Percentiles rank a stretch among this genome's conserved stretches.
Evolutionary conservation across 345 rosid genomes (phyloP).

Genomic region (Theobroma cacao): DNA sequence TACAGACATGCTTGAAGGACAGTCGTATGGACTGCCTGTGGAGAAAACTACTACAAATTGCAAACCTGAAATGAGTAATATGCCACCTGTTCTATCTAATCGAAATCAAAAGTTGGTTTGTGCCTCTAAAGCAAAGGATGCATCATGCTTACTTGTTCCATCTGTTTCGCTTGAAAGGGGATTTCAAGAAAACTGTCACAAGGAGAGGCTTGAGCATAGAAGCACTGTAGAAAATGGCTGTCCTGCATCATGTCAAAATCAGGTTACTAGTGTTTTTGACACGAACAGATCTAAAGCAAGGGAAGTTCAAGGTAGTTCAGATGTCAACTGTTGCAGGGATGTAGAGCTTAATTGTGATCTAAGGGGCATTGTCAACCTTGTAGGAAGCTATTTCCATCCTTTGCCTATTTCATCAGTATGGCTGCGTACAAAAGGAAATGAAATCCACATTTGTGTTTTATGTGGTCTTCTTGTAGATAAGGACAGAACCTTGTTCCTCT

Average conservation of each 20-base stretch:
- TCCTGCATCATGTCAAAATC: conserved; percentile 25
- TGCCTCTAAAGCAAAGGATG: conserved; percentile 24
- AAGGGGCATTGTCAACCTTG: conserved; percentile 40
- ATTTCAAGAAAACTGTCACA: conserved; percentile 21
- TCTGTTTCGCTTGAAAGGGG: conserved; percentile 27
- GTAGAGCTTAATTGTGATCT: conserved; percentile 44
- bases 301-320: conserved; percentile 32
- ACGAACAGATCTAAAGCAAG: conserved; percentile 16
- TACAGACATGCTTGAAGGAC: conserved; percentile 22
- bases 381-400: conserved; percentile 83
- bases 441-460: conserved; percentile 54
- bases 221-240: conserved; percentile 19
- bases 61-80: conserved; percentile 16
- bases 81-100: conserved; percentile 11
- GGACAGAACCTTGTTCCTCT: conserved; percentile 53
- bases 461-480: conserved; percentile 49
- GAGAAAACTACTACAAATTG: conserved; percentile 21
- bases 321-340: conserved; percentile 32
- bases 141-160: conserved; percentile 23
- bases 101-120: conserved; percentile 20
- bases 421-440: conserved; percentile 47
- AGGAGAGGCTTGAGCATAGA: conserved; percentile 29
- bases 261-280: conserved; percentile 23
- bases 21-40: conserved; percentile 18
- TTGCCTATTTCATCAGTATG: conserved; percentile 53